Conservation (phyloP, 2,329 filamentous ascomycete genomes). For the Pyricularia pennisetigena region DNA sequence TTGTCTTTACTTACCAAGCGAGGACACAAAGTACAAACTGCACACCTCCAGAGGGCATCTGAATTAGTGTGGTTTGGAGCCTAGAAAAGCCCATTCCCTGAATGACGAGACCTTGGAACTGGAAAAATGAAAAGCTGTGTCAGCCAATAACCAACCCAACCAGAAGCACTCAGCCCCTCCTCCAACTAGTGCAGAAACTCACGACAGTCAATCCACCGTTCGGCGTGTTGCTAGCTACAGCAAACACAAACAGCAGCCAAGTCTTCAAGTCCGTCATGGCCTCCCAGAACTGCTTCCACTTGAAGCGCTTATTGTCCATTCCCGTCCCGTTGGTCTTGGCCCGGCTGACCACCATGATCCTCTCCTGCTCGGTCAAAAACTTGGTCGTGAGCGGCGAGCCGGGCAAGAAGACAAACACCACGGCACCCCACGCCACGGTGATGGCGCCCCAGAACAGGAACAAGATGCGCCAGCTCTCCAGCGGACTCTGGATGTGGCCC, state of each 20-base stretch:
- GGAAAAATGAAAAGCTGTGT: background rate
- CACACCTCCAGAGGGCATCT: conserved; percentile 10
- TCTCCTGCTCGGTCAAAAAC: conserved; percentile 30
- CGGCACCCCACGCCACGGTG: conserved; percentile 18
- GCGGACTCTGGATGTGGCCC: conserved; percentile 36
- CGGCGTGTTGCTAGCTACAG: conserved; percentile 10
- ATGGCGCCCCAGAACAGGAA: conserved; percentile 21
- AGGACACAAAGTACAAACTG: background rate
- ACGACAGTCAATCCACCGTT: conserved; percentile 11
- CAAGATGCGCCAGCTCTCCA: conserved; percentile 32
- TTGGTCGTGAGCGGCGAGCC: conserved; percentile 25
- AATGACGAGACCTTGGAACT: conserved; percentile 12
- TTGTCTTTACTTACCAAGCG: background rate
- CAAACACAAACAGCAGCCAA: conserved; percentile 14
- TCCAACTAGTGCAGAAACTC: background rate
- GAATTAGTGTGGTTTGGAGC: conserved; percentile 6
- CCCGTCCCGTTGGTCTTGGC: conserved; percentile 27
- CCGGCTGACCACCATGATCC: conserved; percentile 18
- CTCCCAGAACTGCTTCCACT: conserved; percentile 11
- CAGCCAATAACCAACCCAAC: background rate
- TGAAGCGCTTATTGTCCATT: conserved; percentile 13
- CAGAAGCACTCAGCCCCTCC: background rate
- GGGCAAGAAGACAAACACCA: conserved; percentile 19
- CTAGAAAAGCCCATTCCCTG: conserved; percentile 10
- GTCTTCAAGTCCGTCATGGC: conserved; percentile 11